Evolutionary conservation across 192 early-diverging fungal species (phyloP).

Genomic region (Linnemannia exigua): DNA sequence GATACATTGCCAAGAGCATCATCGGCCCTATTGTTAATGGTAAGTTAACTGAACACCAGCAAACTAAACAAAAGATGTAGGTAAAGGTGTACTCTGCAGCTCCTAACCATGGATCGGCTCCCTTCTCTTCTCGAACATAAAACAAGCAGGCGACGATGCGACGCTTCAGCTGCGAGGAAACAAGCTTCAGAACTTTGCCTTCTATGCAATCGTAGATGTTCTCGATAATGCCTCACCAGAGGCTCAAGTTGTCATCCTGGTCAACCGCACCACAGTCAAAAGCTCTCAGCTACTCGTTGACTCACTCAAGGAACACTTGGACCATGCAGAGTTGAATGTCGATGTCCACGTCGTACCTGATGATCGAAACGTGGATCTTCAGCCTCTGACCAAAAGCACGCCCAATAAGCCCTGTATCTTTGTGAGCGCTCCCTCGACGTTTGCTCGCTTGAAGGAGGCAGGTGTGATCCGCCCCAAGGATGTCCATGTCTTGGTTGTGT

Average conservation of each 20-base stretch:
- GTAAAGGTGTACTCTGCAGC: not conserved
- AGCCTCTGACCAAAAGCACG: not conserved
- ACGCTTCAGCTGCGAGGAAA: constrained; percentile 32
- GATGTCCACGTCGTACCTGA: constrained; percentile 1
- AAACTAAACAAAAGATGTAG: not conserved
- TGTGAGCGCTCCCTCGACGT: constrained; percentile 22
- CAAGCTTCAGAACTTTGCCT: constrained; percentile 6
- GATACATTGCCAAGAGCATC: constrained; percentile 20
- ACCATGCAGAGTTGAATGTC: not conserved
- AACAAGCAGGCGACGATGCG: constrained; percentile 24
- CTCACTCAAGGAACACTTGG: constrained; percentile 14
- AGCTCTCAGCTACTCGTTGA: constrained; percentile 24
- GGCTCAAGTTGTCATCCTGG: constrained; percentile 5
- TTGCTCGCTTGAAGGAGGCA: constrained; percentile 8
- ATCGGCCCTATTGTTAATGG: not conserved
- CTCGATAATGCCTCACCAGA: constrained; percentile 17
- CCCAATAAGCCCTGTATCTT: constrained; percentile 18
- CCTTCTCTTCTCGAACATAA: not conserved
- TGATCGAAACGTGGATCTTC: constrained; percentile 5
- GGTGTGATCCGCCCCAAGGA: constrained; percentile 11
- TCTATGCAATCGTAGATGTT: constrained; percentile 36
- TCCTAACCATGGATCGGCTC: not conserved
- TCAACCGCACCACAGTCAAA: constrained; percentile 23
- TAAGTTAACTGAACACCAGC: not conserved
- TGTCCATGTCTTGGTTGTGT: constrained; percentile 25